Evolutionary conservation across 495 filamentous ascomycete species (phyloP).

Genomic region (Parathielavia hyrcaniae): DNA sequence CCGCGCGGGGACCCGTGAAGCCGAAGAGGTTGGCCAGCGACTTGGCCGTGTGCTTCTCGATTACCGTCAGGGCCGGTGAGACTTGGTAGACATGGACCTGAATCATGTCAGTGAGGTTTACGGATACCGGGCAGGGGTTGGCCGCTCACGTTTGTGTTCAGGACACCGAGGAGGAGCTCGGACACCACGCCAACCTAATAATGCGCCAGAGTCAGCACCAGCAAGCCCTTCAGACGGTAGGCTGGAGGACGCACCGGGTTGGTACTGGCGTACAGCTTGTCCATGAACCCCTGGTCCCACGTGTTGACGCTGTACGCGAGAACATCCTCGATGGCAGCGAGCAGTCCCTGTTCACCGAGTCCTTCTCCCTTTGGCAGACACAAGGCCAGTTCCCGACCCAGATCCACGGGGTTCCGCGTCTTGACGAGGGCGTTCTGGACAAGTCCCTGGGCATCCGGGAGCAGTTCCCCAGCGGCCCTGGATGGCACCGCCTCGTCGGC

Average conservation of each 20-base stretch:
- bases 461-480: constrained; percentile 48
- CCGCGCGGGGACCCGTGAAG: constrained; percentile 63
- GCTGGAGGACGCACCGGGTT: constrained; percentile 57
- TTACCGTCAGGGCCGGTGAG: constrained; percentile 76
- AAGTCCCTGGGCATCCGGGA: constrained; percentile 40
- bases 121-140: background rate
- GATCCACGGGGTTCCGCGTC: constrained; percentile 61
- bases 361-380: constrained; percentile 57
- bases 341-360: constrained; percentile 63
- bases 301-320: constrained; percentile 86
- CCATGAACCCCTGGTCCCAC: constrained; percentile 92
- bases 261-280: constrained; percentile 83
- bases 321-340: constrained; percentile 58
- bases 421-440: constrained; percentile 61
- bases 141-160: constrained; percentile 75
- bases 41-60: constrained; percentile 71
- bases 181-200: constrained; percentile 69
- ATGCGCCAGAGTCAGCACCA: constrained; percentile 3
- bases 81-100: constrained; percentile 79
- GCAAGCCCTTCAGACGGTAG: background rate
- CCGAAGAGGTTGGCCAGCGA: constrained; percentile 71
- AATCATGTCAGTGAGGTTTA: background rate
- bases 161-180: constrained; percentile 70
- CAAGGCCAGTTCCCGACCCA: constrained; percentile 58
- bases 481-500: constrained; percentile 59